Evolutionary conservation across 1,139 yeast species (phyloP), one percentile per base, ranked within the genome.

Genomic region (Hyphopichia fennica): DNA sequence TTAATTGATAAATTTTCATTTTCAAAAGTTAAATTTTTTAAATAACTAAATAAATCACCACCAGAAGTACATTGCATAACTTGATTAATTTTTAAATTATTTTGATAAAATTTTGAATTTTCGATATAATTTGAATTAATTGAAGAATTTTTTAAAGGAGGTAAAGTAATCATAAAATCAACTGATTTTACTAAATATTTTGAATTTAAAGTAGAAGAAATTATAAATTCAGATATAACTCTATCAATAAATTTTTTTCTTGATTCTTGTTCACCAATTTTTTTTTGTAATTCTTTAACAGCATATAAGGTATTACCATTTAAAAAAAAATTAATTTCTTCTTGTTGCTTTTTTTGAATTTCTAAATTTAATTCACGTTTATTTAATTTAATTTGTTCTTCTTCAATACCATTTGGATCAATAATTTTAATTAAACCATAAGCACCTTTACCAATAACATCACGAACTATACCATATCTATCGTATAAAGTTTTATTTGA

Each of bases 371-470:
- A 6, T 13, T 35, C 27, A 9, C 22, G 20, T 34, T 34, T 34
- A 15, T 20, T 34, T n/a, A 18, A 9, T 15, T 22, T 14, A 62
- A 67, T 27, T 15, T 37, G 22, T 33, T 56, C 66, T 9, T 5
- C 13, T 25, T 25, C 28, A 9, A 25, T 9, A 13, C 57, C 71
- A 63, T 63, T 79, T 71, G 69, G 83, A 82, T 41, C 93, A 69
- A 49, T 58, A 16, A 89, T 75, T 48, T 93, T 76, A 17, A 89
- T 96, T 31, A 86, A 79, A 19, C 97, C 97, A 63, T 85, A 90
- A 0, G 96, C 81, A 19, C 96, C 96, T 43, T 81, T 78, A 14
- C 96, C 97, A 41, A 90, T 78, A 19, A 88, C 81, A 47, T 85
- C 91, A 55, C 81, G 89, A 50, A 91, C 84, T 38, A 78, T 72